Conservation (phyloP, 139 green algal species). For the Zygnema circumcarinatum region DNA sequence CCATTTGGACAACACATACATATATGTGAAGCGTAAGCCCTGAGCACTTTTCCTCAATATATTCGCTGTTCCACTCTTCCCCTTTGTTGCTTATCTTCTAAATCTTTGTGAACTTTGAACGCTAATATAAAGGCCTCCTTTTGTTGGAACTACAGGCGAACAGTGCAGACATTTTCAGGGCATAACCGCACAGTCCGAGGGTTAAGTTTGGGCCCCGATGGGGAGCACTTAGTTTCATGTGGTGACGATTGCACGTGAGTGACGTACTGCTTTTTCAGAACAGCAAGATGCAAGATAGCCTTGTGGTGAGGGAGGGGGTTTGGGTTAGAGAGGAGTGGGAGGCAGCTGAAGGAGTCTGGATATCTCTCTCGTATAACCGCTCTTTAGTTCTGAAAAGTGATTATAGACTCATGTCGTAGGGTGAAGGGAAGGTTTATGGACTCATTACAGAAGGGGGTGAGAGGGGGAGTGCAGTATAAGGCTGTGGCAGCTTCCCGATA, state of each 20-base stretch:
- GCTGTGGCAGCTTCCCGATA: conserved; percentile 5
- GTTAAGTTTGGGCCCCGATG: conserved; percentile 79
- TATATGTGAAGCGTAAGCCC: no score
- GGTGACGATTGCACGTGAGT: conserved; percentile 81
- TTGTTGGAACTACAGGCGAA: conserved; percentile 32
- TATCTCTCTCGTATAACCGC: no score
- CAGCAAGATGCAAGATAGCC: not conserved
- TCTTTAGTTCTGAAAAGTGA: no score
- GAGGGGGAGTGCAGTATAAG: not conserved
- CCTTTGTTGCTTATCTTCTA: not conserved
- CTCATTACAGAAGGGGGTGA: not conserved
- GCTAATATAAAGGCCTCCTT: no score
- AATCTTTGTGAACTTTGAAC: not conserved
- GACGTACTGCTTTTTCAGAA: not conserved
- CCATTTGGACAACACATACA: not conserved
- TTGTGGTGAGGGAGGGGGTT: not conserved
- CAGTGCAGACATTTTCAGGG: conserved; percentile 44
- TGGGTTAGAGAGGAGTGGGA: not conserved
- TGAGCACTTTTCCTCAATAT: no score
- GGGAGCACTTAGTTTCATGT: conserved; percentile 79
- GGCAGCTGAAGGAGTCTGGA: no score
- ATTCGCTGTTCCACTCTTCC: no score
- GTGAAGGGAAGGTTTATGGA: no score
- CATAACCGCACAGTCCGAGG: conserved; percentile 75
- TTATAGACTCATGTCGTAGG: no score